phyloP scores from a whole-genome alignment of 2,329 filamentous ascomycete species.

The Pyricularia grisea region DNA sequence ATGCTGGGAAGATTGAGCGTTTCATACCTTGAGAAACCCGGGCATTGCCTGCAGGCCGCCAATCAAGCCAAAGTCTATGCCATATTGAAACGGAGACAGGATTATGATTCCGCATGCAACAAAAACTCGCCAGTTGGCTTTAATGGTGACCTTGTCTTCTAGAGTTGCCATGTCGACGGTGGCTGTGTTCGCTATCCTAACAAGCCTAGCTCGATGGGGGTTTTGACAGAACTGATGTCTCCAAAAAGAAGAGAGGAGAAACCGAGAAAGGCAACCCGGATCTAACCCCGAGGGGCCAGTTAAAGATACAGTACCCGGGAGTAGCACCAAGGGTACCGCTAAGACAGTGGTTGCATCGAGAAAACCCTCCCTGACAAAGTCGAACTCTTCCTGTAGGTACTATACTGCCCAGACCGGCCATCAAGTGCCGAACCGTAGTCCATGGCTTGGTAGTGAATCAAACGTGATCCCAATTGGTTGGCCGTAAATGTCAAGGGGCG shows the following conservation, averaged over 20 bases:
- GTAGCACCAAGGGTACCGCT: not conserved
- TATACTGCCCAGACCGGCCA: not conserved
- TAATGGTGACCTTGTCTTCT: constrained; percentile 4
- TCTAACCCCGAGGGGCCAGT: not conserved
- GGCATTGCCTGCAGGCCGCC: constrained; percentile 26
- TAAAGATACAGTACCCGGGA: not conserved
- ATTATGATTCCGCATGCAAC: constrained; percentile 16
- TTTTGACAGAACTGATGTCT: not conserved
- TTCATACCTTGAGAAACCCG: constrained; percentile 19
- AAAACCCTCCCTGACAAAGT: not conserved
- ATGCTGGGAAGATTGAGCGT: not conserved
- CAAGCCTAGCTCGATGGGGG: not conserved
- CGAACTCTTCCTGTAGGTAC: not conserved
- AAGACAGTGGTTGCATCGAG: not conserved
- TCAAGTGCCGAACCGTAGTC: not conserved
- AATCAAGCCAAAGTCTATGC: constrained; percentile 22
- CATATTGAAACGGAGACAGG: constrained; percentile 23
- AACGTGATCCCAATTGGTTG: not conserved
- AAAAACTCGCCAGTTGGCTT: constrained; percentile 5
- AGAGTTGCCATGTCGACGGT: not conserved
- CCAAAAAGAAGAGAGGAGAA: not conserved
- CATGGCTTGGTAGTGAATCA: not conserved
- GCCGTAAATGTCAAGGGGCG: not conserved
- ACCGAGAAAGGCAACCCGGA: not conserved
- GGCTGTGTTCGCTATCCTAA: too few species aligned